phyloP scores from a whole-genome alignment of 1,139 yeast species.

The Hyphopichia buzzinii region DNA sequence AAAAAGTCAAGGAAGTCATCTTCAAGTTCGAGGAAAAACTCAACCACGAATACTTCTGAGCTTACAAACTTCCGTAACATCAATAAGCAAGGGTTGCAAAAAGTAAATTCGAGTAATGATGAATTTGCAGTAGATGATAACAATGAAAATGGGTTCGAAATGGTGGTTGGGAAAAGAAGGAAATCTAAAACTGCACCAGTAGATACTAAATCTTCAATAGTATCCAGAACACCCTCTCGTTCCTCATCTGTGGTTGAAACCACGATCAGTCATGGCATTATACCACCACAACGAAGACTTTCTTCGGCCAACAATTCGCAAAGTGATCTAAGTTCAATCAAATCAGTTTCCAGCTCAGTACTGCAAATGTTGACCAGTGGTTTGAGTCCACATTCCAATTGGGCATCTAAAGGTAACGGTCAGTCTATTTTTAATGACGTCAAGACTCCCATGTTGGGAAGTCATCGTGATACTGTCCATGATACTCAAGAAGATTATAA shows the following conservation, averaged over 20 bases:
- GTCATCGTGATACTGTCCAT: conserved; percentile 6
- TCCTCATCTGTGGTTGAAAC: conserved; percentile 1
- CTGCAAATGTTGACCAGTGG: conserved; percentile 11
- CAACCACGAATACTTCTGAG: conserved; percentile 17
- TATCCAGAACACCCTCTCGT: background rate
- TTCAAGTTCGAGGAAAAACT: conserved; percentile 28
- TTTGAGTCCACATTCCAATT: conserved; percentile 29
- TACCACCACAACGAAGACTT: background rate
- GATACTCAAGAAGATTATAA: background rate
- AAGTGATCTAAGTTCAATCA: background rate
- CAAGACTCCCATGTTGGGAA: conserved; percentile 9
- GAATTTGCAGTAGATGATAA: conserved; percentile 24
- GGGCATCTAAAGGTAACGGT: conserved; percentile 25
- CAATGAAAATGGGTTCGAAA: conserved; percentile 27
- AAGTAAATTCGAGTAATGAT: conserved; percentile 2
- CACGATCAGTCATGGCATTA: background rate
- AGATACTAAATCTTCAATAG: background rate
- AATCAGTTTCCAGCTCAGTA: background rate
- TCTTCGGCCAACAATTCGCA: background rate
- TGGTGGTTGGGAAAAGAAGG: conserved; percentile 24
- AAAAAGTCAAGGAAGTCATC: conserved; percentile 15
- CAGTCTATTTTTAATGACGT: conserved; percentile 14
- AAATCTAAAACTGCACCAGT: conserved; percentile 12
- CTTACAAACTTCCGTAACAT: conserved; percentile 22
- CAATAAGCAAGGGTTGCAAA: background rate